Base-by-base conservation (phyloP, 495 filamentous ascomycete species). In the Aspergillus baeticus region DNA sequence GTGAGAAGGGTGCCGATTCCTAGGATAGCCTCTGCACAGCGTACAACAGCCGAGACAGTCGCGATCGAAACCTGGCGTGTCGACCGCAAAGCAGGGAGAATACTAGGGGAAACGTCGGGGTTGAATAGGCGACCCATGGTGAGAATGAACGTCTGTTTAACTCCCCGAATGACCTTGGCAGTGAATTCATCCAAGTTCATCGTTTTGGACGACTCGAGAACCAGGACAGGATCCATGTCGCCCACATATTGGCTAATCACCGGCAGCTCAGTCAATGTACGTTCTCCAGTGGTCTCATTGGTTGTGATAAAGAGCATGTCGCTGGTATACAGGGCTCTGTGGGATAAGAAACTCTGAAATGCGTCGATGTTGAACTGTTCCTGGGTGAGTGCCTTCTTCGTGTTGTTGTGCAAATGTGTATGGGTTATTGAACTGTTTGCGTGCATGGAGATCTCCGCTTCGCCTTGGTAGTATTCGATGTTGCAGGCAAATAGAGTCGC, bases 401-500 rank as follows among this genome's bases (percentile, higher is more conserved):
- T 70, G 3, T 52, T 51, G 11, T 51, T 46, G 34, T 63, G 45
- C 21, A 73, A 39, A 0, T 62, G 33, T 6, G 72, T 61, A 10
- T 48, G 61, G 6, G 62, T 69, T 47, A 76, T 70, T 20, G 73
- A 76, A 23, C 73, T 74, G 48, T 76, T 76, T 13, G 73, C 66
- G 48, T 74, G 73, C 73, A 76, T 76, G 0, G 61, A 59, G 0
- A 76, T 53, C 14, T 59, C 51, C 5, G 69, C 73, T 10, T 69
- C 47, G 0, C 69, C 69, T 49, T 69, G 63, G 10, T 63, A 59
- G 36, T 76, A 76, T 3, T 58, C 45, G 6, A 76, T 63, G 11
- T 70, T 67, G 54, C 73, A 76, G 34, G 69, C 73, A 52, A 76
- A 73, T 14, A 69, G 62, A 20, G 60, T 54, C 2, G 69, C 69